Evolutionary conservation across 1,284 basidiomycete genomes (phyloP).

Genomic region (Meira miltonrushii): DNA sequence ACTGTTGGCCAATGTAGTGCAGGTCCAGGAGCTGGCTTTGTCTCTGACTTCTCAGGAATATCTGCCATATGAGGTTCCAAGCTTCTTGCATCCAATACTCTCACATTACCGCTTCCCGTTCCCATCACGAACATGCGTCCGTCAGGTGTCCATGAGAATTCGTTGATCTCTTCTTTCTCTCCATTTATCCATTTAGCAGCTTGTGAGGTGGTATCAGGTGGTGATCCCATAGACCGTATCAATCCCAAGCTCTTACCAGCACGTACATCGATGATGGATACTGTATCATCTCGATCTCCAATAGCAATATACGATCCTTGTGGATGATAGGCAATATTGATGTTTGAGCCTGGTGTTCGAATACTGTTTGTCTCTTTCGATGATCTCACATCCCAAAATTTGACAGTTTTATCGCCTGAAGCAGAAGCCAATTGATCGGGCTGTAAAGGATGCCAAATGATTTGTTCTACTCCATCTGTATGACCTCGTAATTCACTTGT

Average conservation of each 20-base stretch:
- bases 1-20: conserved; percentile 19
- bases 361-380: conserved; percentile 2
- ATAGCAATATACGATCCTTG: conserved; percentile 34
- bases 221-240: conserved; percentile 15
- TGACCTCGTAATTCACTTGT: conserved; percentile 43
- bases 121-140: conserved; percentile 37
- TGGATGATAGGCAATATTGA: conserved; percentile 43
- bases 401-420: conserved; percentile 35
- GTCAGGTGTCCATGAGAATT: conserved; percentile 35
- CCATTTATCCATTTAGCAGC: conserved; percentile 6
- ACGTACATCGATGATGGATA: conserved; percentile 32
- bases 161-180: conserved; percentile 40
- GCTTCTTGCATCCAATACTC: conserved; percentile 11
- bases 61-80: neutral
- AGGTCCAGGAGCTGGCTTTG: neutral
- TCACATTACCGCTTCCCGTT: conserved; percentile 32
- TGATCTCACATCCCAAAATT: conserved; percentile 40
- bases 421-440: conserved; percentile 41
- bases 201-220: neutral
- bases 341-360: conserved; percentile 33
- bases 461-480: conserved; percentile 40
- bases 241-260: conserved; percentile 21
- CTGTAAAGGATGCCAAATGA: conserved; percentile 35
- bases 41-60: neutral
- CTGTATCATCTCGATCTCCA: conserved; percentile 42